Base-by-base conservation (phyloP, 441 rosid species). In the Adansonia madagascariensis region DNA sequence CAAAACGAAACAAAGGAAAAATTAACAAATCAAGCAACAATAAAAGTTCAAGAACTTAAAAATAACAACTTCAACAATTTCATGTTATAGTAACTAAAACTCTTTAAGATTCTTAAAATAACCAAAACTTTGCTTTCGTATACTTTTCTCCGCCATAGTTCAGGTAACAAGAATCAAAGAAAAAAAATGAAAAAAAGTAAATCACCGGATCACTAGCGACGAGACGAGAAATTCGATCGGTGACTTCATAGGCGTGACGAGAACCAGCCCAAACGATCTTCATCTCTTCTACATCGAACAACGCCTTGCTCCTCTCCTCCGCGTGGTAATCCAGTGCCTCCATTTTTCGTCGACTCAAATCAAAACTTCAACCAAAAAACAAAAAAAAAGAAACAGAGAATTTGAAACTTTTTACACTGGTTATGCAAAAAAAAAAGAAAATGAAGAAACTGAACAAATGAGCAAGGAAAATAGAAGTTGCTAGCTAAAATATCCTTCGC, bases 251-350 rank as follows among this genome's bases (percentile, higher is more conserved):
- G 82, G 85, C 91, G 55, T 88, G 92, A 70, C 86, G 93, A 11
- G 99, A 95, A 60, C 99, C 95, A 22, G 94, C 97, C 98, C 98
- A 95, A 60, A 87, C 91, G 87, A 94, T 79, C 88, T 95, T 95
- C 97, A 95, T 91, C 63, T 88, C 90, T 3, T 92, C 92, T 31
- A 92, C 97, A 55, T 92, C 97, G 76, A 95, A 92, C 82, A 86
- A 84, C 0, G 93, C 91, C 84, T 79, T 91, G 84, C 67, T 90
- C 81, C 97, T 87, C 92, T 95, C 98, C 15, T 78, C 84, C 20
- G 89, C 94, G 31, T 88, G 83, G 76, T 88, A 83, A 84, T 94
- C 98, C 17, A 87, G 84, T 24, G 83, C 92, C 41, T 83, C 92
- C 89, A 88, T 73, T 76, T 73, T 22, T 18, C 27, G 63, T 56